Evolutionary conservation across 305 asterid genomes (phyloP), one percentile per base, ranked within the genome.

Genomic region (Andrographis paniculata): DNA sequence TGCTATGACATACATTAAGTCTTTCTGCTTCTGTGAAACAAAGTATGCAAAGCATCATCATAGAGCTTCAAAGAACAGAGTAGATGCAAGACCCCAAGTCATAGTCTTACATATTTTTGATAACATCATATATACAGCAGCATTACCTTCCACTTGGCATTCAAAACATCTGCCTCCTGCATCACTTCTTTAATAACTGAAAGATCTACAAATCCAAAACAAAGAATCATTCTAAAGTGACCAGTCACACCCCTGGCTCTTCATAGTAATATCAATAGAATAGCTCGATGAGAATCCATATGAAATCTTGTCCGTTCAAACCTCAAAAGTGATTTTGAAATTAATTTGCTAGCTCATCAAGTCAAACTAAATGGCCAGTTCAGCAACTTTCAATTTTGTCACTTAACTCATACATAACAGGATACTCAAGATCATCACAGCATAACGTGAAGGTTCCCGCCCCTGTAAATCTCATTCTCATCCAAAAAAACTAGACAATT

Each of bases 121-220:
- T 6, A 28, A 28, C 11, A 6, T 28, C 33, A 45, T 40, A 5
- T 17, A 17, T 46, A 35, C 18, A 23, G 53, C 16, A 41, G 18
- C 9, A 60, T 48, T 62, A 89, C 98, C 96, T 86, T 86, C 95
- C 92, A 80, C 71, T 79, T 85, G 59, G 77, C 66, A 62, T 69
- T 71, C 40, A 81, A 65, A 66, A 75, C 67, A 57, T 67, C 62
- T 41, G 87, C 81, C 52, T 66, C 82, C 66, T 70, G 77, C 68
- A 86, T 55, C 49, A 86, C 73, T 64, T 91, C 88, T 73, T 80
- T 80, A 51, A 91, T 75, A 58, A 84, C 56, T 1, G 92, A 71
- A 41, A 91, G 81, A 79, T 78, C 98, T 89, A 55, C 42, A 67
- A 23, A 38, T 23, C 41, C 61, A 60, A 39, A 33, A 55, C 15